Evolutionary conservation across 2,329 filamentous ascomycete genomes (phyloP).

Genomic region (Microdochium bolleyi): DNA sequence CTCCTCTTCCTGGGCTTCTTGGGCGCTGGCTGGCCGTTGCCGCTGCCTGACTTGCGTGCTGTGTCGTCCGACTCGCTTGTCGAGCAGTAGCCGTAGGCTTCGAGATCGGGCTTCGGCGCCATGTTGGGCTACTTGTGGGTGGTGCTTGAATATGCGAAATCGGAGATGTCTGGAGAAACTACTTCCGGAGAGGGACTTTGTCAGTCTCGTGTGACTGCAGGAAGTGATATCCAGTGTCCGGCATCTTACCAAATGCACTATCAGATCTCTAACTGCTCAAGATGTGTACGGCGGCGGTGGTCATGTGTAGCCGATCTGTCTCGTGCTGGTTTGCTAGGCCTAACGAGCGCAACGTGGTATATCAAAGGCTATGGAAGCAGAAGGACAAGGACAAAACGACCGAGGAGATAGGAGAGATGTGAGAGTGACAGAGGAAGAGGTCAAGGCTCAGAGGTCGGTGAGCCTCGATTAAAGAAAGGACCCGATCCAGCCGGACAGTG

Average conservation of each 20-base stretch:
- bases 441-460: background rate
- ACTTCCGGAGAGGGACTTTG: no score
- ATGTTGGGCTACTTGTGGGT: background rate
- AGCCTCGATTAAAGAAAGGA: background rate
- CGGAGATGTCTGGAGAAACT: no score
- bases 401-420: background rate
- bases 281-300: no score
- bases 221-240: no score
- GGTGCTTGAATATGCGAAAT: background rate
- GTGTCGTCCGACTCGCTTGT: slow-evolving; percentile 40
- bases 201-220: no score
- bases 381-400: background rate
- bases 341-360: no score
- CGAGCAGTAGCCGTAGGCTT: slow-evolving; percentile 35
- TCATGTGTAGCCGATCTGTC: no score
- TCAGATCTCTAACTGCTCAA: no score
- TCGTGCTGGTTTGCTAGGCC: no score
- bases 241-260: no score
- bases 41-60: slow-evolving; percentile 23
- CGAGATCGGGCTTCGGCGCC: slow-evolving; percentile 12
- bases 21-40: slow-evolving; percentile 27
- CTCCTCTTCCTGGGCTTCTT: slow-evolving; percentile 52
- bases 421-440: background rate
- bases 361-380: background rate
- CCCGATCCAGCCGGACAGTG: background rate